Evolutionary conservation across 192 early-diverging fungal genomes (phyloP), one percentile per base, ranked within the genome.

Genomic region (Backusella tuberculispora): DNA sequence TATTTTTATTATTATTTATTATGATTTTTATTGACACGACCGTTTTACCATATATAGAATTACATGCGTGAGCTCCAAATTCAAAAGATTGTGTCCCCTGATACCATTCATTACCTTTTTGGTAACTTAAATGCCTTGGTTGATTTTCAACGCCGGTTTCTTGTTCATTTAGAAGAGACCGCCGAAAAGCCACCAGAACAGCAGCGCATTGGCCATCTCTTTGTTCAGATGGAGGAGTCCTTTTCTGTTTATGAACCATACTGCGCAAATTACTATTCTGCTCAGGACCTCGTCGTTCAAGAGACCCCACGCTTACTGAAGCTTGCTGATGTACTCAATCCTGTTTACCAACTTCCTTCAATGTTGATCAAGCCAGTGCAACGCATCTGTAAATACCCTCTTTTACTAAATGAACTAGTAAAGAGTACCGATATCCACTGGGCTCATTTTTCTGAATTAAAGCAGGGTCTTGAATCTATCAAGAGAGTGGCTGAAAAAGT

Each of bases 351-450:
- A 78, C 83, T 99, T 68, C 95, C 93, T 17, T 93, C 92, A 10
- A 92, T 94, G 81, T 84, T 99, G 60, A 99, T 99, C 86, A 96
- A 97, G 74, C 97, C 97, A 1, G 90, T 99, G 1, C 98, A 99
- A 84, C 90, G 98, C 63, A 92, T 98, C 73, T 97, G 96, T 84
- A 96, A 96, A 86, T 99, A 99, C 83, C 96, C 96, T 64, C 84
- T 99, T 69, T 90, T 99, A 34, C 81, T 94, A 71, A 86, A 87
- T 63, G 91, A 94, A 53, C 74, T 90, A 63, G 79, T 88, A 76
- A 90, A 91, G 76, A 85, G 86, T 74, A 91, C 88, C 42, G 82
- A 90, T 70, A 12, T 43, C 3, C 42, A 72, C 19, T 80, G 79
- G 68, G 85, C 88, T n/a, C 78, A 86, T 56, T 87, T 86, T 67